Conservation (phyloP, 179 eudicot species). For the Amaranthus tricolor region DNA sequence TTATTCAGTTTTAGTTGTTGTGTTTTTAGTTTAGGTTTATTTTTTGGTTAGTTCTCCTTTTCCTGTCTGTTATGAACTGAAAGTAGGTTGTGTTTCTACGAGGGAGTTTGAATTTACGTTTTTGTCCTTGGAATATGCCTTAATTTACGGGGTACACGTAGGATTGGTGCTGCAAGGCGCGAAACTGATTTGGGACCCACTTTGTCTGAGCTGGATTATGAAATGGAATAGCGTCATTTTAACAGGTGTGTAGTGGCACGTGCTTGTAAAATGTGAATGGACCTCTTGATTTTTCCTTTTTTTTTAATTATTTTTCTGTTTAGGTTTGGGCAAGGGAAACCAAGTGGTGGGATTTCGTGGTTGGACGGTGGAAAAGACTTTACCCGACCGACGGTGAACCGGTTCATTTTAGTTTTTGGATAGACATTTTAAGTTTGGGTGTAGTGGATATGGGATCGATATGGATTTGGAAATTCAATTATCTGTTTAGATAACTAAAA, state of each 20-base stretch:
- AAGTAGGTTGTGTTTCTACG: conserved; percentile 30
- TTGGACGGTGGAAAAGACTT: too few species aligned
- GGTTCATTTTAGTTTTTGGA: too few species aligned
- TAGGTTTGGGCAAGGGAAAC: not conserved
- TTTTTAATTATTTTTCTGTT: not conserved
- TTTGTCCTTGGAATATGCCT: conserved; percentile 10
- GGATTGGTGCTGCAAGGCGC: conserved; percentile 18
- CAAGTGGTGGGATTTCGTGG: too few species aligned
- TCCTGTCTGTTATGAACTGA: conserved; percentile 74
- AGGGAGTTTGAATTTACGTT: conserved; percentile 5
- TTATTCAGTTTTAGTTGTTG: conserved; percentile 22
- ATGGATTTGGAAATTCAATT: too few species aligned
- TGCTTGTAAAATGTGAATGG: not conserved
- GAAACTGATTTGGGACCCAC: conserved; percentile 10
- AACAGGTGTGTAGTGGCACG: conserved; percentile 10
- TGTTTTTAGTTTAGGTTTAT: conserved; percentile 8
- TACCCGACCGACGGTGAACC: too few species aligned
- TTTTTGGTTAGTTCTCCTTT: conserved; percentile 17
- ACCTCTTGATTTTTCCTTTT: not conserved
- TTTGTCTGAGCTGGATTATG: conserved; percentile 9
- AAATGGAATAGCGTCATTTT: not conserved
- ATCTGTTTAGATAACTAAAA: too few species aligned
- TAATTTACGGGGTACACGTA: conserved; percentile 29
- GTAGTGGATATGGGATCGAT: too few species aligned
- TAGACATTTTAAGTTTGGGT: too few species aligned